Evolutionary conservation across 2,329 filamentous ascomycete species (phyloP).

Genomic region (Ophiosphaerella herpotricha): DNA sequence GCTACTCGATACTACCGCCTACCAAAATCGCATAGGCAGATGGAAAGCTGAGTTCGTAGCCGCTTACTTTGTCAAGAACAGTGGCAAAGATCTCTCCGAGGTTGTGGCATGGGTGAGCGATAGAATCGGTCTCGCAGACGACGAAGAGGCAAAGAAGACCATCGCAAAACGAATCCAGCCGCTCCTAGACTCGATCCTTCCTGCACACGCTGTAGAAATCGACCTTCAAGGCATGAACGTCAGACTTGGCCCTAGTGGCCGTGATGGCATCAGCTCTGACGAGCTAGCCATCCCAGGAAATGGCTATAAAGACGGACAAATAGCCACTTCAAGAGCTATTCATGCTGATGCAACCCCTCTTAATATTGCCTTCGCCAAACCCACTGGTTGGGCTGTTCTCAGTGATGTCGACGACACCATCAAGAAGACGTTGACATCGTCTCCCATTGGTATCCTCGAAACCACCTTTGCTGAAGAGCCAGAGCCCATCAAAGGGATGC

Average conservation of each 20-base stretch:
- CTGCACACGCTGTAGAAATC: constrained; percentile 70
- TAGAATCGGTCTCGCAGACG: constrained; percentile 64
- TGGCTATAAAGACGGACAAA: constrained; percentile 43
- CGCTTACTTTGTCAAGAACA: constrained; percentile 76
- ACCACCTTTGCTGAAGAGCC: constrained; percentile 83
- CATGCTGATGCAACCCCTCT: constrained; percentile 56
- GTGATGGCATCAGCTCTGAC: constrained; percentile 73
- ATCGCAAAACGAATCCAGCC: constrained; percentile 73
- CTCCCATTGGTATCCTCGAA: constrained; percentile 77
- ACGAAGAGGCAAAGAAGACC: constrained; percentile 58
- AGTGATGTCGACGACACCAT: constrained; percentile 96
- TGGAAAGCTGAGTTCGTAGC: constrained; percentile 87
- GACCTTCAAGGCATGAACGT: constrained; percentile 55
- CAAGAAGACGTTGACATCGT: constrained; percentile 83
- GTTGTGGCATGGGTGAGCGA: constrained; percentile 73
- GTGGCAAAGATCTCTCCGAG: constrained; percentile 68
- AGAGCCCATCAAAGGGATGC: constrained; percentile 76
- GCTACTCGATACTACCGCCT: constrained; percentile 90
- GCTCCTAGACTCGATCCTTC: constrained; percentile 76
- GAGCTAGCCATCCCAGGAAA: constrained; percentile 54
- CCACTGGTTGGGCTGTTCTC: constrained; percentile 82
- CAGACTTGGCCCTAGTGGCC: constrained; percentile 68
- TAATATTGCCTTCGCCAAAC: constrained; percentile 74
- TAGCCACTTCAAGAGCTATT: constrained; percentile 36
- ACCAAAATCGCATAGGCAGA: constrained; percentile 55